A percentile compares a stretch with the other conserved stretches of the same genome.
These are phyloP conservation scores for Styphnolobium japonicum DNA, from an alignment of 306 rosid species.

Conservation along the genomic window DNA sequence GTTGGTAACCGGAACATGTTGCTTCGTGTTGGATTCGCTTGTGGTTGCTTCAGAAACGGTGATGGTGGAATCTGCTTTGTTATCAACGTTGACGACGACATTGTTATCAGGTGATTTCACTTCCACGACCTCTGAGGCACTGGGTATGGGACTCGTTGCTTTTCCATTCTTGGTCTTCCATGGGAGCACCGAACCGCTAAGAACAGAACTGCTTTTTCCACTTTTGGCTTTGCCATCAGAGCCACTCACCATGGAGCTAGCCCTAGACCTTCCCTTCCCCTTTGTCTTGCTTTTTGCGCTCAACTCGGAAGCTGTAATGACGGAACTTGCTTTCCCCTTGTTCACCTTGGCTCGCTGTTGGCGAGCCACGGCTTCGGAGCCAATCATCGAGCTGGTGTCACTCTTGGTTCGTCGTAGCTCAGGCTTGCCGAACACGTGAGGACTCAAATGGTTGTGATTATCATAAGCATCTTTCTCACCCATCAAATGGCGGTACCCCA, in stretches of 20 bases:
- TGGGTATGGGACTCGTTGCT: background rate
- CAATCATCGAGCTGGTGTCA: constrained; percentile 65
- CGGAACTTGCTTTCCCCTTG: constrained; percentile 33
- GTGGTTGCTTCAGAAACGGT: background rate
- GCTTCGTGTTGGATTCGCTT: background rate
- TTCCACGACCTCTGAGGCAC: background rate
- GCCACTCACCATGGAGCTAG: constrained; percentile 29
- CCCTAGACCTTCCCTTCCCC: constrained; percentile 27
- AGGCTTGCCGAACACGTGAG: constrained; percentile 6
- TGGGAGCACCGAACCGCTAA: constrained; percentile 27
- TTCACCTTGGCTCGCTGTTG: constrained; percentile 16
- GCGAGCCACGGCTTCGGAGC: constrained; percentile 36
- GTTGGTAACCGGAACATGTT: background rate
- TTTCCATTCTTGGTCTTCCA: constrained; percentile 32
- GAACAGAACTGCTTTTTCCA: constrained; percentile 16
- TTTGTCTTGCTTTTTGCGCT: background rate
- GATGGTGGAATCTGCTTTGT: background rate
- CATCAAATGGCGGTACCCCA: constrained; percentile 77
- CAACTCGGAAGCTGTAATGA: constrained; percentile 37
- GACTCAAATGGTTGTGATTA: constrained; percentile 38
- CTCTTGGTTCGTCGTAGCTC: constrained; percentile 69
- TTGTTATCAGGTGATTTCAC: background rate
- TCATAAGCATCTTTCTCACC: constrained; percentile 54
- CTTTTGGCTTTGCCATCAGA: background rate
- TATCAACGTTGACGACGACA: background rate